Evolutionary conservation across 1,284 basidiomycete genomes (phyloP).

Genomic region (Microbotryomycetes sp.): DNA sequence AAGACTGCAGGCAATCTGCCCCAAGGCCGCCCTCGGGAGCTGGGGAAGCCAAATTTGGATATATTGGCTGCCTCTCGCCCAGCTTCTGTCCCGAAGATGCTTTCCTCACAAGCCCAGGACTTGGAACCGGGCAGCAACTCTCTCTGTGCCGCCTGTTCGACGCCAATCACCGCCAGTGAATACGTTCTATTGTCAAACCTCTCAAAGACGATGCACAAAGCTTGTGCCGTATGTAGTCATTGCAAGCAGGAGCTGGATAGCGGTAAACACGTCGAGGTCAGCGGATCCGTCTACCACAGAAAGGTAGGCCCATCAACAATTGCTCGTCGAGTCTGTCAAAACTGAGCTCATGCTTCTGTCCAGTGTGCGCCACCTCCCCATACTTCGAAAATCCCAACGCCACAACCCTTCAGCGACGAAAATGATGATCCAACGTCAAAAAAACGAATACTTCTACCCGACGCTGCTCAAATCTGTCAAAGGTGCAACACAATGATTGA

Average conservation of each 20-base stretch:
- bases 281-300: constrained; percentile 14
- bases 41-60: not conserved
- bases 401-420: not conserved
- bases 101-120: not conserved
- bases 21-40: not conserved
- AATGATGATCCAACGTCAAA: too few species aligned
- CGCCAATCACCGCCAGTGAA: too few species aligned
- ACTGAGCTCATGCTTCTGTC: not conserved
- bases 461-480: constrained; percentile 18
- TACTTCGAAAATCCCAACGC: not conserved
- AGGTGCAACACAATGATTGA: too few species aligned
- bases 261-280: constrained; percentile 12
- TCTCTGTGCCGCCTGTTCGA: too few species aligned
- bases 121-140: too few species aligned
- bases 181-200: too few species aligned
- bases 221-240: constrained; percentile 79
- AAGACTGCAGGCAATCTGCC: not conserved
- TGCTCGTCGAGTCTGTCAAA: too few species aligned
- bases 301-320: not conserved
- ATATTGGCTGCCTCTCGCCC: not conserved
- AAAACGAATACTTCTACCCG: not conserved
- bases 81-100: not conserved
- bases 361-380: not conserved
- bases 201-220: not conserved
- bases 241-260: constrained; percentile 45